phyloP scores from a whole-genome alignment of 345 rosid genomes.

The Populus alba region DNA sequence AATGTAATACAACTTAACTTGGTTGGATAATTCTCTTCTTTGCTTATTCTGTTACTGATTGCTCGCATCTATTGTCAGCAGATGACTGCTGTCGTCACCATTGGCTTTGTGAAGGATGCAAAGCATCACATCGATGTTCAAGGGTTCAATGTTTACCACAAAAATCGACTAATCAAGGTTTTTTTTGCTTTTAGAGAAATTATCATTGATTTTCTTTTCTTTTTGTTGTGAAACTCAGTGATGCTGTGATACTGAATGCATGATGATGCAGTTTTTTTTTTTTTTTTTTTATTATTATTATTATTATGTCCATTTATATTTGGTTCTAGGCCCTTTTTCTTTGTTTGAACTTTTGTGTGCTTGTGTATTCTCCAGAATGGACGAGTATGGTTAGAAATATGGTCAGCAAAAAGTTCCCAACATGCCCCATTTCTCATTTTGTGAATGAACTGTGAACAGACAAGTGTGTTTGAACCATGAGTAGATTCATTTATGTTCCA shows the following conservation, averaged over 20 bases:
- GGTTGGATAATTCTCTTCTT: background rate
- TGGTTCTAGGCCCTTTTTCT: background rate
- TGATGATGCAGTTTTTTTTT: background rate
- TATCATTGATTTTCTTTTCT: background rate
- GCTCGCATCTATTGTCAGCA: conserved; percentile 32
- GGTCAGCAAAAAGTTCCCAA: background rate
- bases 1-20: conserved; percentile 39
- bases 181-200: conserved; percentile 11
- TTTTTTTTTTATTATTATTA: too few relatives aligned
- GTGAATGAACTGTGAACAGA: background rate
- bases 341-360: background rate
- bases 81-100: conserved; percentile 70
- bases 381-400: background rate
- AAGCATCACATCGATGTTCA: conserved; percentile 83
- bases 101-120: conserved; percentile 97
- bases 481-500: background rate
- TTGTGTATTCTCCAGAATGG: background rate
- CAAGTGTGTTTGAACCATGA: background rate
- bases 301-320: background rate
- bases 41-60: conserved; percentile 20
- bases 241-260: background rate
- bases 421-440: background rate
- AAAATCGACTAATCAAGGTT: conserved; percentile 94
- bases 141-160: conserved; percentile 92
- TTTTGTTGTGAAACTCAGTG: background rate